These are phyloP conservation scores for Pyrenochaeta sp. DNA, from an alignment of 2,329 filamentous ascomycete species.

Conservation along the genomic window DNA sequence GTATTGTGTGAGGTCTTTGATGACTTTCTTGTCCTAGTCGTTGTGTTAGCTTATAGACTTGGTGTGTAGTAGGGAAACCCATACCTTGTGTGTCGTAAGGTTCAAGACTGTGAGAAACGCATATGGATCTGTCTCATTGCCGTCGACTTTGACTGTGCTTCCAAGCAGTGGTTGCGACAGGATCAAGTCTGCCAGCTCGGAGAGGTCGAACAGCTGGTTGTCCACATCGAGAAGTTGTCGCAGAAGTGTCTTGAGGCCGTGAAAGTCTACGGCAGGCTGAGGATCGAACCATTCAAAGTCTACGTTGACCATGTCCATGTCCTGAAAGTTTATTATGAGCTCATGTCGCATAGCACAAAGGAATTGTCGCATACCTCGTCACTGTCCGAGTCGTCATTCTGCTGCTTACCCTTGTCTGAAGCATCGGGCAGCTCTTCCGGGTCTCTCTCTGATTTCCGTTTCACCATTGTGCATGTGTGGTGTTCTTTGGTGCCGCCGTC, in stretches of 20 bases:
- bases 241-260: constrained; percentile 88
- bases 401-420: constrained; percentile 37
- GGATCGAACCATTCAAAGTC: constrained; percentile 99
- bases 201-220: constrained; percentile 84
- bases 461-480: constrained; percentile 42
- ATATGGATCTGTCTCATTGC: constrained; percentile 90
- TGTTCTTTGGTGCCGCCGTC: constrained; percentile 6
- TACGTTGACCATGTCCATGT: constrained; percentile 90
- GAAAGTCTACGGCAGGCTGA: constrained; percentile 87
- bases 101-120: constrained; percentile 92
- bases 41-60: constrained; percentile 4
- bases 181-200: constrained; percentile 84
- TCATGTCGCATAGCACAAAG: constrained; percentile 9
- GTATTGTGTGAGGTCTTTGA: constrained; percentile 77
- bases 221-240: constrained; percentile 94
- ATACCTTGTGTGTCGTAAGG: constrained; percentile 73
- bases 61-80: background rate
- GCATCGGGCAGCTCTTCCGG: constrained; percentile 48
- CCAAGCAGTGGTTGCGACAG: constrained; percentile 87
- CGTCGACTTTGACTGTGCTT: constrained; percentile 96
- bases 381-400: constrained; percentile 47
- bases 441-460: constrained; percentile 45
- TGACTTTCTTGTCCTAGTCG: constrained; percentile 69
- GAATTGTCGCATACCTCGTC: constrained; percentile 42
- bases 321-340: constrained; percentile 59